Percentiles rank a stretch among this genome's conserved stretches.
phyloP scores from a whole-genome alignment of 2,329 filamentous ascomycete species.

The Blastomyces gilchristii region DNA sequence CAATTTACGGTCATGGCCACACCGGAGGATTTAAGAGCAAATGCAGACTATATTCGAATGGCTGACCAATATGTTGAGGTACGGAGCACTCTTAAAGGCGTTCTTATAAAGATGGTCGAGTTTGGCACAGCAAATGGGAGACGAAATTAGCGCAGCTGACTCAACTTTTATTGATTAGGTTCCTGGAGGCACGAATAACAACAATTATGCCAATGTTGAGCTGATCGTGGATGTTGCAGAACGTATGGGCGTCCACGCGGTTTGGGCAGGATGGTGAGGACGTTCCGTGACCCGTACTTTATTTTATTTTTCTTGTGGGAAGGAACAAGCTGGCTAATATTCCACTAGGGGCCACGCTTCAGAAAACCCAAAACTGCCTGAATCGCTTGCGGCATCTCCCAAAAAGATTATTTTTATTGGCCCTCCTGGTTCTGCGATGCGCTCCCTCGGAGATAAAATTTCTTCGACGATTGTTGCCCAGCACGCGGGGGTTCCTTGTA shows the following conservation, averaged over 20 bases:
- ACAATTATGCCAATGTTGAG: constrained; percentile 99
- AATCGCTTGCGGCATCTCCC: constrained; percentile 87
- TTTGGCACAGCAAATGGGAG: neutral
- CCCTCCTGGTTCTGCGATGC: constrained; percentile 94
- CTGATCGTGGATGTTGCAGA: constrained; percentile 97
- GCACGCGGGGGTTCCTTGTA: constrained; percentile 90
- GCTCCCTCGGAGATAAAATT: constrained; percentile 98
- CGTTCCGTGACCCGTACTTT: neutral
- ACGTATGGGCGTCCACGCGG: constrained; percentile 95
- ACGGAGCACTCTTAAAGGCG: constrained; percentile 18
- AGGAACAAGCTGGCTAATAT: constrained; percentile 9
- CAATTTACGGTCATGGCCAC: constrained; percentile 99
- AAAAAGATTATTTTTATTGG: constrained; percentile 99
- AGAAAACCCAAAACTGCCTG: constrained; percentile 94
- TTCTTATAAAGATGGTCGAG: neutral
- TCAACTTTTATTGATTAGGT: constrained; percentile 42
- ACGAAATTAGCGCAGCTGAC: neutral
- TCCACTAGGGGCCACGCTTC: constrained; percentile 78
- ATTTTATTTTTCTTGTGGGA: neutral
- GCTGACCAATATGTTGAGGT: constrained; percentile 96
- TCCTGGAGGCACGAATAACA: constrained; percentile 97
- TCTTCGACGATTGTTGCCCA: constrained; percentile 98
- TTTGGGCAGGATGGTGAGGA: constrained; percentile 93
- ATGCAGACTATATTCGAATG: constrained; percentile 99
- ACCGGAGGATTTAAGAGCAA: constrained; percentile 91